A percentile compares a stretch with the other conserved stretches of the same genome.
Evolutionary conservation across 2,329 filamentous ascomycete genomes (phyloP).

Genomic region (Cadophora sp.): DNA sequence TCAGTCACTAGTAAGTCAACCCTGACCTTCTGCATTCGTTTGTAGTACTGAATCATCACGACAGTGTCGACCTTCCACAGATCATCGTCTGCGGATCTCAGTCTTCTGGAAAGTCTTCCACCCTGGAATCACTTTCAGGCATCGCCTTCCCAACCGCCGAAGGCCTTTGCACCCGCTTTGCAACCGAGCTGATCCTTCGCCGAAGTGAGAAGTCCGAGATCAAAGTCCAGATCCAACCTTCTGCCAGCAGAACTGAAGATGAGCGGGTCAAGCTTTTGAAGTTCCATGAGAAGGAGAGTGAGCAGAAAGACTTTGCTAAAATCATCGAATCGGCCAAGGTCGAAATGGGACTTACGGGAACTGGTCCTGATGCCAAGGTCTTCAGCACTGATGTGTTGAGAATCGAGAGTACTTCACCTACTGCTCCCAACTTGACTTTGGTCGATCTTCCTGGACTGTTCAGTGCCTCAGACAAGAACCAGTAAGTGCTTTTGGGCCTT

Average conservation of each 20-base stretch:
- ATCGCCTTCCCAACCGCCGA: slow-evolving; percentile 48
- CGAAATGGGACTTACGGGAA: slow-evolving; percentile 18
- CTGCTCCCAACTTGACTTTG: slow-evolving; percentile 28
- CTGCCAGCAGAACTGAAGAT: slow-evolving; percentile 15
- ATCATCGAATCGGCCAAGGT: slow-evolving; percentile 33
- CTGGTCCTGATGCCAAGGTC: slow-evolving; percentile 33
- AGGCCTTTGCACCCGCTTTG: slow-evolving; percentile 50
- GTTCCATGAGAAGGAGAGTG: slow-evolving; percentile 26
- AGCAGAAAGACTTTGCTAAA: slow-evolving; percentile 22
- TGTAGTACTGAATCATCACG: background rate
- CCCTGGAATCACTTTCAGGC: slow-evolving; percentile 45
- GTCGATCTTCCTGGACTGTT: slow-evolving; percentile 42
- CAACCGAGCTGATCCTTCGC: slow-evolving; percentile 50
- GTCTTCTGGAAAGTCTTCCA: slow-evolving; percentile 47
- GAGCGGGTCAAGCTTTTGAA: slow-evolving; percentile 25
- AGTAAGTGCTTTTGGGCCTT: slow-evolving; percentile 43
- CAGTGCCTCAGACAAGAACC: slow-evolving; percentile 51
- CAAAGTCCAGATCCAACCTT: slow-evolving; percentile 26
- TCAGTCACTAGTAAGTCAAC: slow-evolving; percentile 27
- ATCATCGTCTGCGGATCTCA: slow-evolving; percentile 52
- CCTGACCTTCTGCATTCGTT: background rate
- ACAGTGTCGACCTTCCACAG: slow-evolving; percentile 48
- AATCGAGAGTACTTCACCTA: slow-evolving; percentile 28
- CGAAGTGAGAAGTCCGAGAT: slow-evolving; percentile 17
- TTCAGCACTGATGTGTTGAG: slow-evolving; percentile 30